A percentile compares a stretch with the other conserved stretches of the same genome.
Evolutionary conservation across 768 basidiomycete genomes (phyloP).

Genomic region (Suillus hirtellus): DNA sequence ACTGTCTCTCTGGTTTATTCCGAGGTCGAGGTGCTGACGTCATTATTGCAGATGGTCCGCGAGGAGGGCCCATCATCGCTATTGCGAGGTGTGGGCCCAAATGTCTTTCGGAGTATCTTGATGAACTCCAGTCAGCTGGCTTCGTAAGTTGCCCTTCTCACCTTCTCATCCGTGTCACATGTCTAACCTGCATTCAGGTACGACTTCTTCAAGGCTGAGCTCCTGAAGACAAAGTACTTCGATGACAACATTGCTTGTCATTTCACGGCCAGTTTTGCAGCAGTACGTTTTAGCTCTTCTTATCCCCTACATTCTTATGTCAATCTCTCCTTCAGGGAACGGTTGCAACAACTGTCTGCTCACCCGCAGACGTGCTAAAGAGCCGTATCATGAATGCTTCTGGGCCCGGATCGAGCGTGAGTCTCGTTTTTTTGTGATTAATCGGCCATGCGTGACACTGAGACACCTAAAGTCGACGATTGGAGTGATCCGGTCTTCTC

Average conservation of each 20-base stretch:
- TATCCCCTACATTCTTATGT: not conserved
- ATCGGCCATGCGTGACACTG: not conserved
- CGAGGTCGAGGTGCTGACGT: not conserved
- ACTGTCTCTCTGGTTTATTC: slow-evolving; percentile 12
- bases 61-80: slow-evolving; percentile 84
- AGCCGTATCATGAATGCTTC: slow-evolving; percentile 90
- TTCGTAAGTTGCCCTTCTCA: slow-evolving; percentile 52
- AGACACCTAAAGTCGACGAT: slow-evolving; percentile 57
- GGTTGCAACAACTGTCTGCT: slow-evolving; percentile 87
- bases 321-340: slow-evolving; percentile 56
- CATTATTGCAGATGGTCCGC: slow-evolving; percentile 65
- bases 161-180: not conserved
- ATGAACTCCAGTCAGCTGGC: slow-evolving; percentile 95
- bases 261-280: slow-evolving; percentile 84
- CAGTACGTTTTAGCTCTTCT: slow-evolving; percentile 47
- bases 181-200: slow-evolving; percentile 48
- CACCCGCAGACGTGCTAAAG: slow-evolving; percentile 87
- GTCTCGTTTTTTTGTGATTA: slow-evolving; percentile 27
- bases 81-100: slow-evolving; percentile 76
- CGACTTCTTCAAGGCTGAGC: slow-evolving; percentile 87
- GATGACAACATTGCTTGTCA: slow-evolving; percentile 82
- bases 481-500: slow-evolving; percentile 63
- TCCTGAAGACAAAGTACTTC: slow-evolving; percentile 70
- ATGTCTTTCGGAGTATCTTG: slow-evolving; percentile 80
- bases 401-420: slow-evolving; percentile 73